Percentiles rank a stretch among this genome's conserved stretches.
Evolutionary conservation across 2,329 filamentous ascomycete genomes (phyloP).

Genomic region (Xylariales sp.): DNA sequence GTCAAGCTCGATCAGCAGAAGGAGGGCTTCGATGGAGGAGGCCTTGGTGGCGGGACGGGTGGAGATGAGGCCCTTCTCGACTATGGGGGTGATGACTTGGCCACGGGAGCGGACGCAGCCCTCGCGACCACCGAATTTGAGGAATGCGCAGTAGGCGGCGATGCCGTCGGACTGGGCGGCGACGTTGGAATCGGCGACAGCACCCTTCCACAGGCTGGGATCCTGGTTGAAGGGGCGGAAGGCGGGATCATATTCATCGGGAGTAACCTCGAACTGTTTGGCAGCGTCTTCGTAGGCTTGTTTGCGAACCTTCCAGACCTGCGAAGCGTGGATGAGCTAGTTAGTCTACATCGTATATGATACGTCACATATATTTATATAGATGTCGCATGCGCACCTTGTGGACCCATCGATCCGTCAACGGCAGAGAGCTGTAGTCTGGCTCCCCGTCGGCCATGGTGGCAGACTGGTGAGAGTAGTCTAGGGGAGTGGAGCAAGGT

Average conservation of each 20-base stretch:
- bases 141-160: slow-evolving; percentile 86
- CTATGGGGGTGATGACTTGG: slow-evolving; percentile 79
- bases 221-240: slow-evolving; percentile 92
- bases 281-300: slow-evolving; percentile 92
- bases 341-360: background rate
- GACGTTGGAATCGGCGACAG: slow-evolving; percentile 93
- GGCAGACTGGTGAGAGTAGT: slow-evolving; percentile 34
- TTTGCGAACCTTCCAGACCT: slow-evolving; percentile 98
- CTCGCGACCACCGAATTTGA: slow-evolving; percentile 88
- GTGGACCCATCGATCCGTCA: slow-evolving; percentile 84
- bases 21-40: slow-evolving; percentile 83
- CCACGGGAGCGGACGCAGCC: slow-evolving; percentile 81
- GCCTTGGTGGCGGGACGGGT: slow-evolving; percentile 90
- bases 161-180: slow-evolving; percentile 96
- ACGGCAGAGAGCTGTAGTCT: slow-evolving; percentile 81
- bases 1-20: slow-evolving; percentile 92
- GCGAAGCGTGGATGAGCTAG: slow-evolving; percentile 7
- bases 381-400: slow-evolving; percentile 64
- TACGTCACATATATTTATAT: background rate
- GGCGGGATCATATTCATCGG: slow-evolving; percentile 84
- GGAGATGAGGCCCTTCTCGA: slow-evolving; percentile 90
- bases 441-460: slow-evolving; percentile 85
- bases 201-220: slow-evolving; percentile 87
- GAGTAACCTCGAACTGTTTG: slow-evolving; percentile 85
- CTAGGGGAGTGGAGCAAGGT: background rate